These are phyloP conservation scores for Neurospora sp. DNA, from an alignment of 495 filamentous ascomycete species.

Conservation along the genomic window DNA sequence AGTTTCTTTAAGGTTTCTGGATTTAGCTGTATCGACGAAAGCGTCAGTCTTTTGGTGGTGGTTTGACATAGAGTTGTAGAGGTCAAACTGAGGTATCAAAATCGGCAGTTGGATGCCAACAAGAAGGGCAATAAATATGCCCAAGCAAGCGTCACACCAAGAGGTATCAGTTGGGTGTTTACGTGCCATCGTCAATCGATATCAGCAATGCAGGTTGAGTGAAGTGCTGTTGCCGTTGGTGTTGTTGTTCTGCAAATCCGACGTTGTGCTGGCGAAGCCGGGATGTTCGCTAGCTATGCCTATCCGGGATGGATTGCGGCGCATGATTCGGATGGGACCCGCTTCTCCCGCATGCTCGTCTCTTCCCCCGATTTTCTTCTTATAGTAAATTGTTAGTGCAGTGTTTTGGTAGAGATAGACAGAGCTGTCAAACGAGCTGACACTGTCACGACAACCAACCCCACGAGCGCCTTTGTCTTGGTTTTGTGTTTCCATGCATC, in stretches of 20 bases:
- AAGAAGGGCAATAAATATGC: neutral
- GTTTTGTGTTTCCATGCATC: constrained; percentile 26
- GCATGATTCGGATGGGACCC: constrained; percentile 14
- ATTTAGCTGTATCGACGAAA: neutral
- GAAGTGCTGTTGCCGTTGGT: neutral
- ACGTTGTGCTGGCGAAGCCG: neutral
- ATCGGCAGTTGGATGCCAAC: neutral
- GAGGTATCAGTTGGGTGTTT: neutral
- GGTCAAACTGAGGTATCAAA: neutral
- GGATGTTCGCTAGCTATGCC: neutral
- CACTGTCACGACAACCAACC: constrained; percentile 17
- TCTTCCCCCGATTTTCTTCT: constrained; percentile 20
- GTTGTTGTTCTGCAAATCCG: neutral
- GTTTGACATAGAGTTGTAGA: neutral
- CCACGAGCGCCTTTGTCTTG: constrained; percentile 28
- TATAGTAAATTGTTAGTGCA: neutral
- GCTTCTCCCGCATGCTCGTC: constrained; percentile 21
- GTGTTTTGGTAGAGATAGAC: neutral
- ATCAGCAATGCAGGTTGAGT: neutral
- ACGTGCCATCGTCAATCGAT: neutral
- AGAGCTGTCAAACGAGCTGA: neutral
- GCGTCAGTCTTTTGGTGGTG: neutral
- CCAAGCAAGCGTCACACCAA: neutral
- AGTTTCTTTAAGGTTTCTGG: neutral
- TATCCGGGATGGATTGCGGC: constrained; percentile 1